Percentiles rank a stretch among this genome's conserved stretches.
Conservation (phyloP, 2,329 filamentous ascomycete genomes). For the Cryphonectria japonica region DNA sequence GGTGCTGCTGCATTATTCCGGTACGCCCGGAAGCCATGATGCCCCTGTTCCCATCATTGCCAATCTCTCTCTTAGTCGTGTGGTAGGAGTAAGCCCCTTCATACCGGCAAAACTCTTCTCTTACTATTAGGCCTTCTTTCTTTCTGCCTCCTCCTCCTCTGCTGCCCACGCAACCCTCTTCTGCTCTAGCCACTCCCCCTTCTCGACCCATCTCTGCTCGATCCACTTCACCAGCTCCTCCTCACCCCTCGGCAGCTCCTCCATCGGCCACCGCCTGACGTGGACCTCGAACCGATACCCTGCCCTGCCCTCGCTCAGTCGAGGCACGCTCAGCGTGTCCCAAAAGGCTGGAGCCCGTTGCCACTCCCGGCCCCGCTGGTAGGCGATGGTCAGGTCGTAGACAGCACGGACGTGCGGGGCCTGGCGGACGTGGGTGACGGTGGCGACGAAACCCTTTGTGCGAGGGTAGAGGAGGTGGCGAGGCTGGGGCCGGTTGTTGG, state of each 20-base stretch:
- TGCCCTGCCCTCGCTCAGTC: conserved; percentile 41
- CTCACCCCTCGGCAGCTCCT: conserved; percentile 51
- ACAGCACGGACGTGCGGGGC: conserved; percentile 56
- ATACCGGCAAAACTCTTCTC: neutral
- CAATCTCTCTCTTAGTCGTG: neutral
- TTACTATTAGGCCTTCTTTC: neutral
- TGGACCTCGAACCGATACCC: conserved; percentile 57
- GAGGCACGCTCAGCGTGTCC: conserved; percentile 51
- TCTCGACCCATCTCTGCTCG: conserved; percentile 57
- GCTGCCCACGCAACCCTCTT: conserved; percentile 47
- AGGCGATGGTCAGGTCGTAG: conserved; percentile 60
- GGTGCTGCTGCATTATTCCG: neutral
- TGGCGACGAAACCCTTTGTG: conserved; percentile 64
- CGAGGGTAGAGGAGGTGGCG: conserved; percentile 63
- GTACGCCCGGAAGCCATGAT: neutral
- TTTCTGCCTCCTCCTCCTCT: conserved; percentile 21
- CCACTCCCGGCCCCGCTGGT: conserved; percentile 49
- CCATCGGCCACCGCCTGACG: conserved; percentile 51
- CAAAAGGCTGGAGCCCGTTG: conserved; percentile 55
- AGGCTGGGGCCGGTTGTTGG: conserved; percentile 53
- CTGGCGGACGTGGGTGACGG: conserved; percentile 57
- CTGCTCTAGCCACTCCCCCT: conserved; percentile 54
- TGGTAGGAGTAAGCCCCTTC: neutral
- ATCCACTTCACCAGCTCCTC: conserved; percentile 55
- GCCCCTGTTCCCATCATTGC: no score